Evolutionary conservation across 495 filamentous ascomycete genomes (phyloP), one percentile per base, ranked within the genome.

Genomic region (Rhypophila decipiens): DNA sequence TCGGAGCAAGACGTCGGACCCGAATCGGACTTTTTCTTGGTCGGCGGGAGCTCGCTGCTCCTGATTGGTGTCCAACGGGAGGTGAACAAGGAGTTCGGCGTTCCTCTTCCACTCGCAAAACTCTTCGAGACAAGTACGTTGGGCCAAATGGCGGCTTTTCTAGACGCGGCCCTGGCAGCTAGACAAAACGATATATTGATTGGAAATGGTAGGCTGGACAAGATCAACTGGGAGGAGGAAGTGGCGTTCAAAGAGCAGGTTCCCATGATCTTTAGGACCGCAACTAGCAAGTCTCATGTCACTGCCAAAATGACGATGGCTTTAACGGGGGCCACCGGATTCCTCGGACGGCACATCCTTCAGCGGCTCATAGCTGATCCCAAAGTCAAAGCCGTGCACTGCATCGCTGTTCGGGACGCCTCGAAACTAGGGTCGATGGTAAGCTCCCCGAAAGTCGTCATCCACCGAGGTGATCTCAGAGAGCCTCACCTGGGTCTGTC

Each of bases 321-420:
- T 4, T 37, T 68, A 5, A 65, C 64, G 0, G 66, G 66, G 4
- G 56, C 66, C 1, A 66, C 63, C 9, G 63, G 65, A 0, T 63
- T 60, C 36, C 47, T 67, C 5, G 63, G 65, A 9, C 15, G 42
- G 4, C 39, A 55, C n/a, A 24, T 64, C 12, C 42, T 57, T 3
- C 4, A 31, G n/a, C 40, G 10, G 1, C 41, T 55, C 13, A 20
- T 46, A 5, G 23, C 40, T 0, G 3, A 47, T 22, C 11, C 39
- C 1, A 11, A 15, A 3, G 39, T 61, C 3, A 5, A 11, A 0
- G 13, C 34, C 27, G 42, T 64, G 11, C 55, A 60, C 48, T 59
- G 55, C 41, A 3, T 60, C 8, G 50, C 60, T 5, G 47, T 64
- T 8, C 52, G 60, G 2, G 37, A 40, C 24, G 12, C 44, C 47